These are phyloP conservation scores for Aureobasidium sp. DNA, from an alignment of 2,329 filamentous ascomycete genomes.

Conservation along the genomic window DNA sequence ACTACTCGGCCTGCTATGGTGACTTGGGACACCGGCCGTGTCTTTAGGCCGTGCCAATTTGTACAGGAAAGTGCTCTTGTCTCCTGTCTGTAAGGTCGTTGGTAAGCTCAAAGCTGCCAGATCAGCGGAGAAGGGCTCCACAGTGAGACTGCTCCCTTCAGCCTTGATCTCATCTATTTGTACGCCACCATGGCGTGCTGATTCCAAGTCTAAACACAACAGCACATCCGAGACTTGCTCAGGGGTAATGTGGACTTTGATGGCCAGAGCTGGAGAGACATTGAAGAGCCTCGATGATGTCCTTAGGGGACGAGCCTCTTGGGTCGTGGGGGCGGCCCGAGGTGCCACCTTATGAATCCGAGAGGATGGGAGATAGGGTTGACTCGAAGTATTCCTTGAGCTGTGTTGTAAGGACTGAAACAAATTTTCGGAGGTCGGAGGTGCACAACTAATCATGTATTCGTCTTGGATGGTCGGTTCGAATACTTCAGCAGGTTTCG, in stretches of 20 bases:
- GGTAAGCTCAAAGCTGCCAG: constrained; percentile 34
- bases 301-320: constrained; percentile 53
- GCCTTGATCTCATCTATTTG: constrained; percentile 52
- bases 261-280: constrained; percentile 52
- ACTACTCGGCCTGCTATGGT: neutral
- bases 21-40: neutral
- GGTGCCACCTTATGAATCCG: constrained; percentile 65
- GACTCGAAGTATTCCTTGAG: constrained; percentile 48
- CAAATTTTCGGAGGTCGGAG: constrained; percentile 61
- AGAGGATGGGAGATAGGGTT: constrained; percentile 60
- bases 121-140: constrained; percentile 48
- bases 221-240: constrained; percentile 44
- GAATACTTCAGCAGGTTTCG: constrained; percentile 34
- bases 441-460: constrained; percentile 56
- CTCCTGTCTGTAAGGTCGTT: constrained; percentile 57
- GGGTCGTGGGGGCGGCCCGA: constrained; percentile 49
- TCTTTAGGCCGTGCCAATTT: constrained; percentile 40
- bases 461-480: constrained; percentile 42
- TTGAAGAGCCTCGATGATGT: constrained; percentile 51
- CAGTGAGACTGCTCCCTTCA: constrained; percentile 47
- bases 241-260: constrained; percentile 62
- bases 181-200: constrained; percentile 57
- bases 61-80: constrained; percentile 67
- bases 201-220: constrained; percentile 65
- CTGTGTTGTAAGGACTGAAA: constrained; percentile 62